Evolutionary conservation across 495 filamentous ascomycete genomes (phyloP).

Genomic region (Podospora conica): DNA sequence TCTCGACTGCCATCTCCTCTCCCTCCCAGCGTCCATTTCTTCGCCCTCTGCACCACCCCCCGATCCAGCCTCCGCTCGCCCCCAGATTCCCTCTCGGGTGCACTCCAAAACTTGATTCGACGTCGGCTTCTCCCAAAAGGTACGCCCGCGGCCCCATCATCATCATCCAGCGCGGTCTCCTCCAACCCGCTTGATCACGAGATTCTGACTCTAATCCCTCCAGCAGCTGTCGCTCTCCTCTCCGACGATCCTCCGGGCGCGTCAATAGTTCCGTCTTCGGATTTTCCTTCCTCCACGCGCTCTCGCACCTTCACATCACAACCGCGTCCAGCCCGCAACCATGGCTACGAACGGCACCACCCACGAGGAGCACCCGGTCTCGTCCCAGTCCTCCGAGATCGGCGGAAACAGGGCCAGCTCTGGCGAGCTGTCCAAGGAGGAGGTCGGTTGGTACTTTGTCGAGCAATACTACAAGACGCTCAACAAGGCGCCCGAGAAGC

Average conservation of each 20-base stretch:
- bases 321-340: constrained; percentile 23
- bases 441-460: constrained; percentile 98
- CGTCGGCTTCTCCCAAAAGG: neutral
- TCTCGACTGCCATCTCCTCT: neutral
- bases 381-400: constrained; percentile 23
- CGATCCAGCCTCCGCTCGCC: neutral
- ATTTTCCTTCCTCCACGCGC: constrained; percentile 13
- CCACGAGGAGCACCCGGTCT: constrained; percentile 18
- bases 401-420: constrained; percentile 16
- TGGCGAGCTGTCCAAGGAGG: constrained; percentile 57
- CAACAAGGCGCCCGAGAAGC: constrained; percentile 86
- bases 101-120: neutral
- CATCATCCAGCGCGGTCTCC: neutral
- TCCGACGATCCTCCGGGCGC: neutral
- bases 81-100: neutral
- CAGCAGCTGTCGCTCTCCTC: neutral
- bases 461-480: constrained; percentile 98
- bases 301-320: constrained; percentile 10
- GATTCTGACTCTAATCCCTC: neutral
- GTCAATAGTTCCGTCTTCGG: neutral
- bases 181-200: neutral
- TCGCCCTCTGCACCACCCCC: neutral
- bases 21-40: neutral
- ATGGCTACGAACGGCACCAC: constrained; percentile 47
- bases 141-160: neutral